phyloP scores from a whole-genome alignment of 257 asterid genomes.

The Cordia subcordata region DNA sequence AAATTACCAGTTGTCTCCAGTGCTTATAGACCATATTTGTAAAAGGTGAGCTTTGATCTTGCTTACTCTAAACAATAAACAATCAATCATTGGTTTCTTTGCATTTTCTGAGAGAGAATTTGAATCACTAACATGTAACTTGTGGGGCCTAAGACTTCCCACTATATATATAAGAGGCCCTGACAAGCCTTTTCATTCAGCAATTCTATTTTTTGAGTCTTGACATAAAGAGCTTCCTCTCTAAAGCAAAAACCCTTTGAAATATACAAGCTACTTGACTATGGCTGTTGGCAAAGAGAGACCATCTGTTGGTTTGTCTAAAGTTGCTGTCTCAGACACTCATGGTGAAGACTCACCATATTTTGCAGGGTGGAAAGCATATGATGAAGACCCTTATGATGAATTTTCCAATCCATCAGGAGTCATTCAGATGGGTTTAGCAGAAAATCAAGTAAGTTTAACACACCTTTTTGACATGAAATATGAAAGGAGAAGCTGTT shows the following conservation, averaged over 20 bases:
- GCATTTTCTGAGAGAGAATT: background rate
- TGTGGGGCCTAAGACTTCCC: slow-evolving; percentile 25
- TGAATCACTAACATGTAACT: slow-evolving; percentile 7
- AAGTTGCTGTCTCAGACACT: slow-evolving; percentile 60
- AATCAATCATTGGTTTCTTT: slow-evolving; percentile 36
- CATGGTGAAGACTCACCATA: slow-evolving; percentile 94
- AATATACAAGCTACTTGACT: background rate
- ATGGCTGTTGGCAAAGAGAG: slow-evolving; percentile 45
- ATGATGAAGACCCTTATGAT: slow-evolving; percentile 73
- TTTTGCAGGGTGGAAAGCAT: slow-evolving; percentile 96
- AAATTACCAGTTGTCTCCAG: slow-evolving; percentile 72
- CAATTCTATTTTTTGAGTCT: background rate
- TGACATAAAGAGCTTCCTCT: background rate
- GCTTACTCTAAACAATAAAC: slow-evolving; percentile 25
- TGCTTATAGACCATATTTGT: slow-evolving; percentile 18
- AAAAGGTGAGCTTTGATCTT: slow-evolving; percentile 31
- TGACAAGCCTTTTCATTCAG: slow-evolving; percentile 13
- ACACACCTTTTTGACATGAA: too few relatives aligned
- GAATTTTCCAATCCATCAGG: slow-evolving; percentile 54
- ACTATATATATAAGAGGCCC: slow-evolving; percentile 30
- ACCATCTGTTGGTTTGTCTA: slow-evolving; percentile 40
- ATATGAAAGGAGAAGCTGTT: too few relatives aligned
- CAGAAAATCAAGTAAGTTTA: slow-evolving; percentile 71
- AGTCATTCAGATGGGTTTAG: slow-evolving; percentile 91
- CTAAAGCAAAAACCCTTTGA: background rate